Evolutionary conservation across 345 rosid species (phyloP), one percentile per base, ranked within the genome.

Genomic region (Corchorus olitorius): DNA sequence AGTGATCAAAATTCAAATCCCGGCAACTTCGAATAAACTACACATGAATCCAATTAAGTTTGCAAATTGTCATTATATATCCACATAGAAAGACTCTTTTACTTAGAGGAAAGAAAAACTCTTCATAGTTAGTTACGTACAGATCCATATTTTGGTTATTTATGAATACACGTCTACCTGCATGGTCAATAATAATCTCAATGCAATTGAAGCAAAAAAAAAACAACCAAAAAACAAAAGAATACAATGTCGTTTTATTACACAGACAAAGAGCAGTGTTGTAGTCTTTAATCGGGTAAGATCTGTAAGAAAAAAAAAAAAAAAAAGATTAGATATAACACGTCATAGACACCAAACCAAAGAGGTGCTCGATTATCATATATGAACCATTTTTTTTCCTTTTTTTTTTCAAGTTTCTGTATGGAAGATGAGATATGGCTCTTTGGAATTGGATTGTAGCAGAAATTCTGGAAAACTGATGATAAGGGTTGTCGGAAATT

Each of bases 281-380:
- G 12, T 2, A 55, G 33, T 53, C 2, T 4, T 53, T 53, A 17
- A 53, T 53, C 8, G 61, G 5, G 35, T 22, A 58, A 67, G 71
- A 20, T 67, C 22, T 45, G 71, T 67, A 13, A 27, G 27, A 27
- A 27, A 27, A 27, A 27, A 27, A 1, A 1, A 27, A 27, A 27
- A 27, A 27, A 10, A 67, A 46, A 12, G 71, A 67, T 67, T 46
- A n/a, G 55, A 46, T 14, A 27, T 67, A 46, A 46, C 55, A 46
- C 39, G 72, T 49, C 72, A 68, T 68, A 55, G 56, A 67, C 19
- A 6, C 5, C 6, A 20, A 46, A 67, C 55, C 72, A 67, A 67
- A 27, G 72, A 46, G 49, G 14, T 41, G 33, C 13, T 4, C 3
- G 3, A 8, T 37, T 16, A 61, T 60, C 3, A 39, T 39, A 39